These are phyloP conservation scores for Capsicum rhomboideum DNA, from an alignment of 257 asterid genomes.

Conservation along the genomic window DNA sequence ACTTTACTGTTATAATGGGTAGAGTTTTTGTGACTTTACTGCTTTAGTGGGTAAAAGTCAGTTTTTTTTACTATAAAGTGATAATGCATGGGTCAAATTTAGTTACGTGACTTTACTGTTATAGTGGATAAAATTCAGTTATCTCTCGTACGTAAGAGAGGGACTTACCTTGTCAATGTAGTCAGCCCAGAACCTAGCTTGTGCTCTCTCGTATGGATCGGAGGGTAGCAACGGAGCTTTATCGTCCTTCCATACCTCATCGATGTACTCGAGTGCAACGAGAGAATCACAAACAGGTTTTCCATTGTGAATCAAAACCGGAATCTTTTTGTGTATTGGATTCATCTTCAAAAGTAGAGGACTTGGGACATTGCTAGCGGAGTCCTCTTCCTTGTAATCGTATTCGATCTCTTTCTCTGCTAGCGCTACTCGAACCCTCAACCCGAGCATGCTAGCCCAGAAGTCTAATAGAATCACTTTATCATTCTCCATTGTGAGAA, in stretches of 20 bases:
- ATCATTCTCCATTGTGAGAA: background rate
- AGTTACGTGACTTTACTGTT: no score
- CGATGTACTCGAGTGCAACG: background rate
- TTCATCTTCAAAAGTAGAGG: background rate
- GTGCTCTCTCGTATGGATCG: background rate
- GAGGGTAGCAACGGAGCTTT: background rate
- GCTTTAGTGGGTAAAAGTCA: no score
- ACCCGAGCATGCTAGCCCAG: background rate
- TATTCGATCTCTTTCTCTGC: background rate
- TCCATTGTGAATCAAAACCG: background rate
- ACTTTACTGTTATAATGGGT: no score
- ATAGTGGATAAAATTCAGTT: no score
- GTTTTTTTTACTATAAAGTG: no score
- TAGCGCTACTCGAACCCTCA: background rate
- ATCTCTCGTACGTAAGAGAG: no score
- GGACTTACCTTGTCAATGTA: background rate
- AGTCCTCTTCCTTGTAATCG: background rate
- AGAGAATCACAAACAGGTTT: background rate
- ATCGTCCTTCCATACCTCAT: background rate
- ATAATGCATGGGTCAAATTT: no score
- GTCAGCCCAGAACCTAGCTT: background rate
- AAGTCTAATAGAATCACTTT: background rate
- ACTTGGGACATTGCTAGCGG: background rate
- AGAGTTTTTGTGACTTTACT: background rate
- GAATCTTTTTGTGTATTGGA: background rate